Evolutionary conservation across 345 rosid species (phyloP).

Genomic region (Ailanthus altissimus): DNA sequence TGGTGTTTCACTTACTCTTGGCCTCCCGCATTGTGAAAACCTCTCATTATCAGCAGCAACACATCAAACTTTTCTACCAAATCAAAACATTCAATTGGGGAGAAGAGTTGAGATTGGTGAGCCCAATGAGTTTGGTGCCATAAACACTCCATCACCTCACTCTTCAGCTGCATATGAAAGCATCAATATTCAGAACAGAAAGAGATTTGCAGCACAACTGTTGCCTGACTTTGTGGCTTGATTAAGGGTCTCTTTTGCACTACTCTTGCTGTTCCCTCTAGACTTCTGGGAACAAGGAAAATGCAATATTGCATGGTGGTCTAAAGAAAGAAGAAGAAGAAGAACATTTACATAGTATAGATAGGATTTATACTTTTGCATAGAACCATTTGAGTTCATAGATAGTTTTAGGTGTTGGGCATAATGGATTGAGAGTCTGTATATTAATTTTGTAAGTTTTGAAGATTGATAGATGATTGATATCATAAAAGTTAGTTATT

Average conservation of each 20-base stretch:
- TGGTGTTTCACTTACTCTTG: constrained; percentile 90
- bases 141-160: constrained; percentile 51
- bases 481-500: constrained; percentile 37
- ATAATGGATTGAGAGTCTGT: constrained; percentile 65
- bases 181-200: constrained; percentile 79
- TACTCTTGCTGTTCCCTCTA: constrained; percentile 33
- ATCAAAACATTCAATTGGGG: constrained; percentile 74
- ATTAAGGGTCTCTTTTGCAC: constrained; percentile 29
- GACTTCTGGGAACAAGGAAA: constrained; percentile 29
- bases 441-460: constrained; percentile 81
- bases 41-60: constrained; percentile 75
- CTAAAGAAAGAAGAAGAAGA: constrained; percentile 40
- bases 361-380: constrained; percentile 63
- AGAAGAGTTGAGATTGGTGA: constrained; percentile 75
- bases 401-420: constrained; percentile 60
- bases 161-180: constrained; percentile 67
- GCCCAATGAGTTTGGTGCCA: constrained; percentile 60
- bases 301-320: constrained; percentile 37
- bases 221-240: constrained; percentile 91
- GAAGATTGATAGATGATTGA: constrained; percentile 60
- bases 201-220: constrained; percentile 84
- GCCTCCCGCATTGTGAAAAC: constrained; percentile 88
- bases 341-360: constrained; percentile 55
- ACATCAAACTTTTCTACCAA: constrained; percentile 75
- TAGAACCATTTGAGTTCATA: constrained; percentile 56